Base-by-base conservation (phyloP, 2,329 filamentous ascomycete genomes). In the Exophiala bonariae region DNA sequence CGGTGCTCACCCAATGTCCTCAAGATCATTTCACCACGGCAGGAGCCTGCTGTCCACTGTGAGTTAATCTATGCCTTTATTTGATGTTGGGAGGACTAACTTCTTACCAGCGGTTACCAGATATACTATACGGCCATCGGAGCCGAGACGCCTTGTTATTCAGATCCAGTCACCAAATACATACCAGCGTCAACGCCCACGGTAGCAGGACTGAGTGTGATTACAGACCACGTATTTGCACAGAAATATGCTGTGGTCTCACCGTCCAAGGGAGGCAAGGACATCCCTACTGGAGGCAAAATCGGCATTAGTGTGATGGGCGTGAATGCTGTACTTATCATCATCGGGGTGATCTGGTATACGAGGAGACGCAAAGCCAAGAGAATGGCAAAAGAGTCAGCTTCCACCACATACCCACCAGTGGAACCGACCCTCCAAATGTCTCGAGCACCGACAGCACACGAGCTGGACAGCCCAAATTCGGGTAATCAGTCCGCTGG, bases 31-130 rank as follows among this genome's bases (percentile, higher is more conserved):
- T 55, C 33, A 59, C 55, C 22, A 57, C 54, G 11, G 40, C 59
- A 11, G 51, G 47, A 39, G 57, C 39, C 19, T 61, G 59, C 26
- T 61, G 59, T 55, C 59, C 59, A 31, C 37, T 52, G 59, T 61
- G 19, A 50, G 57, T 52, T n/a, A n/a, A n/a, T 17, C 18, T 11
- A n/a, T 18, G 9, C 10, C 20, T 9, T 4, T 4, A 9, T 9
- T 5, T 14, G 13, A 44, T 19, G 10, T 4, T 16, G 26, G 20
- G 2, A 14, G 19, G 18, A 23, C 53, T 59, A 41, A 59, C 42
- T 31, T 28, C 14, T 31, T 10, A 2, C 6, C 22, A 61, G 59
- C 23, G 59, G 59, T 13, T 61, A 50, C 32, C 58, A 59, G 36
- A 45, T 61, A 19, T 61, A 58, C 33, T 59, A 53, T 33, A 57